Conservation (phyloP, 2,329 filamentous ascomycete genomes). For the Aspergillus candidus region DNA sequence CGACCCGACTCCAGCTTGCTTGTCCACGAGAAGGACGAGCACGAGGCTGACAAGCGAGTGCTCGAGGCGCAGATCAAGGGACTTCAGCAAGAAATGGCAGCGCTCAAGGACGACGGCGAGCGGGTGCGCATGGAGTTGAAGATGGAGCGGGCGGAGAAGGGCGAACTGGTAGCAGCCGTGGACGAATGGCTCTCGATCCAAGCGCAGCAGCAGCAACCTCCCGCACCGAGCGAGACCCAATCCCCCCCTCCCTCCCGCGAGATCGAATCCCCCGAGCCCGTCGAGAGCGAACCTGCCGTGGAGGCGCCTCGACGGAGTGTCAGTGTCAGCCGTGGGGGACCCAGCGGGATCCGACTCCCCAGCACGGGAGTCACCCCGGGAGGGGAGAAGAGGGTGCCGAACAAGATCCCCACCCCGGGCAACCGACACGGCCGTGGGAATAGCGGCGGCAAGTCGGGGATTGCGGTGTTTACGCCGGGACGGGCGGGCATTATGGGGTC, state of each 20-base stretch:
- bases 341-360: constrained; percentile 28
- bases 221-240: constrained; percentile 1
- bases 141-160: constrained; percentile 45
- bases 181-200: constrained; percentile 42
- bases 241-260: constrained; percentile 1
- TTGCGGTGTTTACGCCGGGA: constrained; percentile 34
- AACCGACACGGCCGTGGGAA: constrained; percentile 28
- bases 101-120: constrained; percentile 64
- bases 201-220: constrained; percentile 18
- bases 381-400: constrained; percentile 26
- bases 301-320: constrained; percentile 20
- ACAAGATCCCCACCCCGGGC: constrained; percentile 23
- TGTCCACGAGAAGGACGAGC: constrained; percentile 49
- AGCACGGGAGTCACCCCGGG: constrained; percentile 14
- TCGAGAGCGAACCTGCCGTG: constrained; percentile 7
- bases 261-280: constrained; percentile 9
- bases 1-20: constrained; percentile 42
- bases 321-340: constrained; percentile 21
- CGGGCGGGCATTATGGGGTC: constrained; percentile 75
- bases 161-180: constrained; percentile 43
- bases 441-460: constrained; percentile 33
- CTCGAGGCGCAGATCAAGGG: constrained; percentile 69
- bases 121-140: constrained; percentile 55
- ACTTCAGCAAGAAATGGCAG: constrained; percentile 64
- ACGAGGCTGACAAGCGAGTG: constrained; percentile 61